phyloP scores from a whole-genome alignment of 805 yeast species.

The Kuraishia borneana region DNA sequence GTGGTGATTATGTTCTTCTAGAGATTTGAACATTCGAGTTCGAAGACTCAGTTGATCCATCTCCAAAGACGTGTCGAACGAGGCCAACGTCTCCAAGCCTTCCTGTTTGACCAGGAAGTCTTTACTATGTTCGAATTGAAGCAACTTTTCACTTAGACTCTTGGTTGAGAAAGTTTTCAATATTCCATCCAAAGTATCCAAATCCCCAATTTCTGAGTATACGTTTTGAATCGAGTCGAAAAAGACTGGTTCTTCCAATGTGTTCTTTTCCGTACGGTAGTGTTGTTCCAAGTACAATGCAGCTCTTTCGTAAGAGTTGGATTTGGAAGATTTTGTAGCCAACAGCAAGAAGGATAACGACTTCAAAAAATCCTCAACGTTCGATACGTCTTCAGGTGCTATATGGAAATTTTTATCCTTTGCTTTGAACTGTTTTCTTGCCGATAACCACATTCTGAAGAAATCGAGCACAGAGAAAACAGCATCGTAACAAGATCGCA shows the following conservation, averaged over 20 bases:
- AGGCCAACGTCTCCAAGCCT: constrained; percentile 63
- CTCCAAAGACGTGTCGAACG: constrained; percentile 3
- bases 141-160: constrained; percentile 62
- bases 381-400: constrained; percentile 10
- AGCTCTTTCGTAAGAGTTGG: constrained; percentile 81
- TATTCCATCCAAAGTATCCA: constrained; percentile 84
- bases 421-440: constrained; percentile 20
- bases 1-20: constrained; percentile 68
- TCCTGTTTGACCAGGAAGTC: constrained; percentile 84
- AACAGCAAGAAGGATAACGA: constrained; percentile 56
- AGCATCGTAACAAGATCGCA: constrained; percentile 58
- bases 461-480: constrained; percentile 76
- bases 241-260: constrained; percentile 19
- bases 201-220: constrained; percentile 81
- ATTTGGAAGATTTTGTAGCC: constrained; percentile 72
- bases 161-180: constrained; percentile 61
- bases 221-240: constrained; percentile 56
- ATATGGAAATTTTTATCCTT: too few species aligned
- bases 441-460: constrained; percentile 62
- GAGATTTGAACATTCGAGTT: constrained; percentile 54
- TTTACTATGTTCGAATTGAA: constrained; percentile 74
- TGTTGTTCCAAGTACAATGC: constrained; percentile 77
- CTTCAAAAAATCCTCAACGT: constrained; percentile 36
- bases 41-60: constrained; percentile 23
- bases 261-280: constrained; percentile 25